Evolutionary conservation across 1,139 yeast genomes (phyloP).

Genomic region (Diutina rugosa): DNA sequence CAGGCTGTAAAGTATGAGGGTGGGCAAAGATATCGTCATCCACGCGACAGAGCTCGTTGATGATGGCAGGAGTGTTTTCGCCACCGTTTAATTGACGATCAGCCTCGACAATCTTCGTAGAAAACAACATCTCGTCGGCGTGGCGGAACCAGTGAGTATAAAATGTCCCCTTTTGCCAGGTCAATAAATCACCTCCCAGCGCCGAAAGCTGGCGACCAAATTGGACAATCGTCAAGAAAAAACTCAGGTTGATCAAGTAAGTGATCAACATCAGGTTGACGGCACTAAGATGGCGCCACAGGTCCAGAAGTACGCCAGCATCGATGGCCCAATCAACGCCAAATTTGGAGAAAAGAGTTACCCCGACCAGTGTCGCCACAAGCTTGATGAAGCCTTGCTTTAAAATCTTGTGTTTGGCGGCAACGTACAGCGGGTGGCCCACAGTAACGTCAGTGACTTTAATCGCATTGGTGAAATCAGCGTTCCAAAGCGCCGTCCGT

Average conservation of each 20-base stretch:
- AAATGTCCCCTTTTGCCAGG: constrained; percentile 57
- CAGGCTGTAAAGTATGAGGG: constrained; percentile 12
- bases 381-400: constrained; percentile 17
- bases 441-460: constrained; percentile 48
- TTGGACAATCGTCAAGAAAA: constrained; percentile 45
- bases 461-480: constrained; percentile 45
- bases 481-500: constrained; percentile 43
- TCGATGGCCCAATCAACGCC: constrained; percentile 26
- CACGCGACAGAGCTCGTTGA: constrained; percentile 27
- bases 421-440: constrained; percentile 39
- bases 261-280: constrained; percentile 52
- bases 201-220: constrained; percentile 35
- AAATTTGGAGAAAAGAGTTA: constrained; percentile 24
- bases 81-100: constrained; percentile 41
- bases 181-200: constrained; percentile 42
- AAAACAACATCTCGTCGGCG: constrained; percentile 58
- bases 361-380: constrained; percentile 18
- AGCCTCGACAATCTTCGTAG: constrained; percentile 52
- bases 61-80: constrained; percentile 14
- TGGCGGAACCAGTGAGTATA: constrained; percentile 54
- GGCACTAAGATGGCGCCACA: constrained; percentile 33
- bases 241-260: constrained; percentile 49
- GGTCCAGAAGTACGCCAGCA: constrained; percentile 17
- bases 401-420: constrained; percentile 16
- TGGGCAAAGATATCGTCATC: constrained; percentile 13